Evolutionary conservation across 2,329 filamentous ascomycete genomes (phyloP).

Genomic region (Xylariaceae sp.): DNA sequence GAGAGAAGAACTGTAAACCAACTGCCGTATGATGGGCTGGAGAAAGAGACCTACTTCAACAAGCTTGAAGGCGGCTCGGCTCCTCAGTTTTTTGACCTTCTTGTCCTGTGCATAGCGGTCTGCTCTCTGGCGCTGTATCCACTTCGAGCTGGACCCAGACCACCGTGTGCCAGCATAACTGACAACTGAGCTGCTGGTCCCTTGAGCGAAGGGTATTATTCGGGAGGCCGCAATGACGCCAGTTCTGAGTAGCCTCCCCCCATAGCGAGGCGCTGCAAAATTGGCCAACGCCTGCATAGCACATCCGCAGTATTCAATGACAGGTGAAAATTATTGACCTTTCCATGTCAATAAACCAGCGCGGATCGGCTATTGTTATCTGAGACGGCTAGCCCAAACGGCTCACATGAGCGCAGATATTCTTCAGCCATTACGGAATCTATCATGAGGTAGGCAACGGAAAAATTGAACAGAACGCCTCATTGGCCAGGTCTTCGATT

Average conservation of each 20-base stretch:
- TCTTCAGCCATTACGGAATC: background rate
- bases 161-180: conserved; percentile 19
- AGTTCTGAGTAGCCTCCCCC: conserved; percentile 21
- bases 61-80: conserved; percentile 89
- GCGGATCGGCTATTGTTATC: background rate
- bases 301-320: conserved; percentile 4
- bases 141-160: conserved; percentile 65
- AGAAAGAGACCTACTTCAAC: conserved; percentile 58
- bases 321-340: conserved; percentile 17
- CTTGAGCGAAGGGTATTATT: background rate
- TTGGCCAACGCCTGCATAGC: conserved; percentile 29
- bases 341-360: conserved; percentile 18
- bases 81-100: conserved; percentile 75
- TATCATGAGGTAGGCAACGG: background rate
- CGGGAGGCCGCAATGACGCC: conserved; percentile 13
- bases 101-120: conserved; percentile 74
- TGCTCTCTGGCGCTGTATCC: conserved; percentile 72
- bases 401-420: no score
- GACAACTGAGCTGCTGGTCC: background rate
- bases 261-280: conserved; percentile 27
- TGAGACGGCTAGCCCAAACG: no score
- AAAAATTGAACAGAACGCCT: background rate
- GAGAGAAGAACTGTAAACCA: background rate
- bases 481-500: no score
- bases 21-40: background rate